phyloP scores from a whole-genome alignment of 2,329 filamentous ascomycete species.

The Cercospora sesami region DNA sequence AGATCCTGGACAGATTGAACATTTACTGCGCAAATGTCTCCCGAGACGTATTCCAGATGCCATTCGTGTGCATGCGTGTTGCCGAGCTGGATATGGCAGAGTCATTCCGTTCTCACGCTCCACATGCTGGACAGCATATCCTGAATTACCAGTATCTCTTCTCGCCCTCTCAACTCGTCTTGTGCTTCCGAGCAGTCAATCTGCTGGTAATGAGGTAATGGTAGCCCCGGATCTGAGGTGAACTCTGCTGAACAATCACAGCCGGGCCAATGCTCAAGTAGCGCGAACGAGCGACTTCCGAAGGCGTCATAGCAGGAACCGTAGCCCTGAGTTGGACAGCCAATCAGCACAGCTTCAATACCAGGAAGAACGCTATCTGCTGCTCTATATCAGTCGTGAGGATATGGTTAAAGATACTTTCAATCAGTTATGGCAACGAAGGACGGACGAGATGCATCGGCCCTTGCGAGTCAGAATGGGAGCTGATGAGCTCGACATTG shows the following conservation, averaged over 20 bases:
- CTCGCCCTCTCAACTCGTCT: constrained; percentile 67
- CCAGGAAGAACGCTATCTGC: constrained; percentile 43
- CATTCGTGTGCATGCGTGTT: constrained; percentile 15
- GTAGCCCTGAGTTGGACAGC: not conserved
- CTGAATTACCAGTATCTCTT: constrained; percentile 82
- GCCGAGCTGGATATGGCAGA: constrained; percentile 13
- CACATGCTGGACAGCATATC: constrained; percentile 56
- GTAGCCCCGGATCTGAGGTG: not conserved
- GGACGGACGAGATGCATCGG: constrained; percentile 76
- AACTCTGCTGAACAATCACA: not conserved
- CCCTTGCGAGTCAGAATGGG: constrained; percentile 88
- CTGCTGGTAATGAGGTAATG: constrained; percentile 71
- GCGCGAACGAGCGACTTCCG: constrained; percentile 6
- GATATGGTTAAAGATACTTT: constrained; percentile 54
- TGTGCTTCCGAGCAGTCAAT: constrained; percentile 86
- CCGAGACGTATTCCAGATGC: constrained; percentile 18
- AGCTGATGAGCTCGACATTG: constrained; percentile 76
- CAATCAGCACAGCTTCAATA: constrained; percentile 38
- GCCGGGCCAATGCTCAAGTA: constrained; percentile 5
- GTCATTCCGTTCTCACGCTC: constrained; percentile 2
- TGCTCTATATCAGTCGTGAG: constrained; percentile 48
- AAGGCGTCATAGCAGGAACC: not conserved
- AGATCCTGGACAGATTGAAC: constrained; percentile 11
- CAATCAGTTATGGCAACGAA: constrained; percentile 84
- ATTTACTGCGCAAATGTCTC: not conserved